Conservation (phyloP, 768 basidiomycete species). For the Cantharellus cinnabarinus region DNA sequence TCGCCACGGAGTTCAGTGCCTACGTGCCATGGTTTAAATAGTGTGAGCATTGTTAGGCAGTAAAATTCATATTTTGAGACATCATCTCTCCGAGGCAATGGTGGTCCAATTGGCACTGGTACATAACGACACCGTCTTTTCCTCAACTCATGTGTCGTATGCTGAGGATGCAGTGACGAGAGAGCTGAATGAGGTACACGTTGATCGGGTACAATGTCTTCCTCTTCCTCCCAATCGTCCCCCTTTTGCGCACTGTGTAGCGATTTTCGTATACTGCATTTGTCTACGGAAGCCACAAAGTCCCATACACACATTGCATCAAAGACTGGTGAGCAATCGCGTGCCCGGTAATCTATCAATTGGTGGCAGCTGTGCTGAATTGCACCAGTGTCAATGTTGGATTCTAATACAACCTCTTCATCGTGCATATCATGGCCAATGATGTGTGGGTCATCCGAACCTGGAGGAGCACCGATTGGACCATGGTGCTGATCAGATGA, state of each 20-base stretch:
- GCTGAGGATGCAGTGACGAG: conserved; percentile 8
- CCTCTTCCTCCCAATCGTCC: too few species aligned
- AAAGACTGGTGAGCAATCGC: not conserved
- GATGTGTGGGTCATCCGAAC: not conserved
- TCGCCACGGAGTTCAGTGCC: conserved; percentile 12
- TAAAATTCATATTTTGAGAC: conserved; percentile 11
- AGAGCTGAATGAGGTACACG: not conserved
- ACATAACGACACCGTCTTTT: conserved; percentile 5
- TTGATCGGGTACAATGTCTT: too few species aligned
- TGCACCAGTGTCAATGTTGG: too few species aligned
- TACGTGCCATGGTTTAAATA: conserved; percentile 25
- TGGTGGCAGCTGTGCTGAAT: not conserved
- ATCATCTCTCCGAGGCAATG: conserved; percentile 17
- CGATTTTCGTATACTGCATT: not conserved
- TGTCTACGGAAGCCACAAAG: not conserved
- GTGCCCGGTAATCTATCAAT: conserved; percentile 12
- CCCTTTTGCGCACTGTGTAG: too few species aligned
- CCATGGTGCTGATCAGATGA: too few species aligned
- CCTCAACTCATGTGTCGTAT: conserved; percentile 10
- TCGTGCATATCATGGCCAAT: too few species aligned
- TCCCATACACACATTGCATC: not conserved
- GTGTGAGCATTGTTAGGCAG: conserved; percentile 21
- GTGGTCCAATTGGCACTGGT: conserved; percentile 19
- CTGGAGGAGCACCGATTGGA: not conserved
- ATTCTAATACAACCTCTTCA: not conserved